Percentiles rank a stretch among this genome's conserved stretches.
phyloP scores from a whole-genome alignment of 2,329 filamentous ascomycete genomes.

The Cladosporium sp. region DNA sequence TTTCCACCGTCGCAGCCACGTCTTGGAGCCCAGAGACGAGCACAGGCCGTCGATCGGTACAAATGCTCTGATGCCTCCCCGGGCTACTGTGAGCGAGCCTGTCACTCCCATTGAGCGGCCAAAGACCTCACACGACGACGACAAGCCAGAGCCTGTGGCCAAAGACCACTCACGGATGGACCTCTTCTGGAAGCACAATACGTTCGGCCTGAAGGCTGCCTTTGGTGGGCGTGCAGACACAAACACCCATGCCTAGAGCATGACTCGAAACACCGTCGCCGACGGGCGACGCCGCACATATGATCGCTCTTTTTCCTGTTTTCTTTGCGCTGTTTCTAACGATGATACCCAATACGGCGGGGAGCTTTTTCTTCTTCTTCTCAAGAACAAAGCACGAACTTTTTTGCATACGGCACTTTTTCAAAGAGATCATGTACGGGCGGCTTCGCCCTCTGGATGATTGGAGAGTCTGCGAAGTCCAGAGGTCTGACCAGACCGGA shows the following conservation, averaged over 20 bases:
- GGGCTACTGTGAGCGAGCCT: not conserved
- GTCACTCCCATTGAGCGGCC: conserved; percentile 17
- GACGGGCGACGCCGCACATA: no score
- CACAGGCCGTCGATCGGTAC: conserved; percentile 1
- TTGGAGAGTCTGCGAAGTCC: not conserved
- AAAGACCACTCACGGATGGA: conserved; percentile 15
- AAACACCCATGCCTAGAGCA: not conserved
- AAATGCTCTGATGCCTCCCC: not conserved
- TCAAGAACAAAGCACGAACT: not conserved
- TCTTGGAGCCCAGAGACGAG: conserved; percentile 63
- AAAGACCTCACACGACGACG: conserved; percentile 15
- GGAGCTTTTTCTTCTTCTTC: not conserved
- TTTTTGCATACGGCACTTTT: not conserved
- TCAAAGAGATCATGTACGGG: not conserved
- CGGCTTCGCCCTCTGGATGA: not conserved
- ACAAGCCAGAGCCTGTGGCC: conserved; percentile 1
- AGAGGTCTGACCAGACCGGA: not conserved
- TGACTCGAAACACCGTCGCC: not conserved
- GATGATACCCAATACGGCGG: conserved; percentile 12
- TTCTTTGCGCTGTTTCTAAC: conserved; percentile 1
- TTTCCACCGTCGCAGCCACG: conserved; percentile 77
- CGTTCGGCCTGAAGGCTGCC: conserved; percentile 14
- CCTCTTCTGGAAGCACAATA: conserved; percentile 17
- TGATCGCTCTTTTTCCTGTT: not conserved
- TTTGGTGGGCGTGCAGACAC: conserved; percentile 10